Percentiles rank a stretch among this genome's conserved stretches.
phyloP scores from a whole-genome alignment of 73 alveolate genomes.

The Paramecium pentaurelia region DNA sequence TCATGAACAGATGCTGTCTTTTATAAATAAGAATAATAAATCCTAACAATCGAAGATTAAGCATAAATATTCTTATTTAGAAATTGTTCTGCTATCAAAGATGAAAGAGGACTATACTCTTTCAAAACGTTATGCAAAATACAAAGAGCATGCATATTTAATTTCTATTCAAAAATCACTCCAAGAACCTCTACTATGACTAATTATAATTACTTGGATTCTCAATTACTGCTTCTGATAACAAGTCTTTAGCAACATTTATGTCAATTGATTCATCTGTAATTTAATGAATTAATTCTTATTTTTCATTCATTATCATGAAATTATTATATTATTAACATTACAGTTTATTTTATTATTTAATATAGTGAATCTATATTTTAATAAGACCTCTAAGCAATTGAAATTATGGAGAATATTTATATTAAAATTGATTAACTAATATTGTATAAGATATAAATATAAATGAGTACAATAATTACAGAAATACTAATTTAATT shows the following conservation, averaged over 20 bases:
- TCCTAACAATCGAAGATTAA: neutral
- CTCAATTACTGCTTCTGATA: neutral
- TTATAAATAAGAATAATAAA: conserved; percentile 13
- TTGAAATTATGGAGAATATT: too few relatives aligned
- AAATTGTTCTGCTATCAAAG: neutral
- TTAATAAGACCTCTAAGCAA: too few relatives aligned
- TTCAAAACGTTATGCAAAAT: neutral
- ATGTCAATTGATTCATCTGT: neutral
- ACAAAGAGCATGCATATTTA: neutral
- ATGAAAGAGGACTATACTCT: neutral
- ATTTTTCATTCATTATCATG: neutral
- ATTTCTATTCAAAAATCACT: neutral
- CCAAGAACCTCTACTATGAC: neutral
- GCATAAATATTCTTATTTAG: neutral
- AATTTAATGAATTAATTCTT: neutral
- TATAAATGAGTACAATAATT: too few relatives aligned
- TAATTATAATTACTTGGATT: neutral
- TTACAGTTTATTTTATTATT: neutral
- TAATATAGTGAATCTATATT: neutral
- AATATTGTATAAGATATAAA: too few relatives aligned
- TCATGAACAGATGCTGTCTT: conserved; percentile 15
- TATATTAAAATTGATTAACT: too few relatives aligned
- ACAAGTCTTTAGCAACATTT: neutral
- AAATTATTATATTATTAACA: neutral
- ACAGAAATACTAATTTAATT: too few relatives aligned